phyloP scores from a whole-genome alignment of 345 rosid species.

The Eucalyptus sideroxylon region DNA sequence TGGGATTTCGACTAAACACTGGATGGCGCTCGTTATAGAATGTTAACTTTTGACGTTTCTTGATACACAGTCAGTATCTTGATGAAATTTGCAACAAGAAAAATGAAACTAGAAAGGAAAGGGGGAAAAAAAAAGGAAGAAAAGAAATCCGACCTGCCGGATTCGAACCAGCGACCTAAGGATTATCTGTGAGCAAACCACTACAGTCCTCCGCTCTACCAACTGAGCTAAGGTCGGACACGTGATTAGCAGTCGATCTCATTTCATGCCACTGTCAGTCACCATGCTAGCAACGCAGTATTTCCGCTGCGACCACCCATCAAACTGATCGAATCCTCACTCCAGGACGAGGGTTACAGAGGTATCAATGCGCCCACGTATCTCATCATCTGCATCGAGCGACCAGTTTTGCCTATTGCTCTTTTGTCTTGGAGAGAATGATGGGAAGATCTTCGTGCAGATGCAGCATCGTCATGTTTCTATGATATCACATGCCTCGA shows the following conservation, averaged over 20 bases:
- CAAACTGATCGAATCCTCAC: neutral
- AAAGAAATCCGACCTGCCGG: constrained; percentile 30
- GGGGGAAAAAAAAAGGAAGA: rapidly evolving
- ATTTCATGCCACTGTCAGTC: neutral
- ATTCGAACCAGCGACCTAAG: constrained; percentile 47
- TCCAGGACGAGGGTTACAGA: neutral
- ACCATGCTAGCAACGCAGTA: too few relatives aligned
- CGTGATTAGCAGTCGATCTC: rapidly evolving
- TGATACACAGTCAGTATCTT: neutral
- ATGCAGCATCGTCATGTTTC: neutral
- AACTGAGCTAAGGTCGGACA: constrained; percentile 98
- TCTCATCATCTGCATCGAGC: neutral
- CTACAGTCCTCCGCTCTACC: constrained; percentile 99
- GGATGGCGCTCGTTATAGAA: neutral
- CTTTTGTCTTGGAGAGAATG: neutral
- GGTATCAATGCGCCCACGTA: neutral
- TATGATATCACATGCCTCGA: neutral
- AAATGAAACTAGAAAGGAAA: neutral
- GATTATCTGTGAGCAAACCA: neutral
- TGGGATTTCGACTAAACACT: rapidly evolving
- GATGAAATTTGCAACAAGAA: neutral
- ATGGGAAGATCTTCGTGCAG: neutral
- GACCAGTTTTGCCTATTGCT: neutral
- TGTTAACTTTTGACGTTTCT: neutral
- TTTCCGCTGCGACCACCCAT: neutral